Evolutionary conservation across 345 rosid genomes (phyloP).

Genomic region (Eucalyptus dawsonii): DNA sequence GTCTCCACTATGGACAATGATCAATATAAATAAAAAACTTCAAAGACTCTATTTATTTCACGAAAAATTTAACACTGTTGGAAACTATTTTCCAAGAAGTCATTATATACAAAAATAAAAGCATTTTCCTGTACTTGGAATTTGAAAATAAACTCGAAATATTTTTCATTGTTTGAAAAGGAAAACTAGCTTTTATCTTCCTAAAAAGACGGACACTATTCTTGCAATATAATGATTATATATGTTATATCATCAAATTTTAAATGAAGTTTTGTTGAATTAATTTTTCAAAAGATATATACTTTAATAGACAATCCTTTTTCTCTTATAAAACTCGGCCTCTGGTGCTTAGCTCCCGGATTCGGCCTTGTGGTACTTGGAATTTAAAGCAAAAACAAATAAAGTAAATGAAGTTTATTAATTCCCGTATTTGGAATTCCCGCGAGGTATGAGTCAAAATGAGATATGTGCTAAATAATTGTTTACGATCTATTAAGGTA

Average conservation of each 20-base stretch:
- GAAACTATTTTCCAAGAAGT: too few species aligned
- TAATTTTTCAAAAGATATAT: too few species aligned
- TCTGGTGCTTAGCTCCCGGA: background rate
- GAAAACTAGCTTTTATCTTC: background rate
- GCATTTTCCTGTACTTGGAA: background rate
- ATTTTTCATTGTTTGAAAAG: background rate
- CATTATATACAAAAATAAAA: background rate
- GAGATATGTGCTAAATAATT: background rate
- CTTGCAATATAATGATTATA: background rate
- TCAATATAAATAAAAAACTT: too few species aligned
- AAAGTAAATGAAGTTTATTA: background rate
- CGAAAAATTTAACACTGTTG: rapidly evolving
- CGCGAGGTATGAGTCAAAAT: background rate
- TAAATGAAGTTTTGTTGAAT: too few species aligned
- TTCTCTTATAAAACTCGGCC: too few species aligned
- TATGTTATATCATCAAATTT: background rate
- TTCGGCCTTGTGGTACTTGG: background rate
- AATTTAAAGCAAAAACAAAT: background rate
- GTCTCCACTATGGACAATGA: too few species aligned
- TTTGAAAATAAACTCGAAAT: background rate
- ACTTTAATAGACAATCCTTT: background rate
- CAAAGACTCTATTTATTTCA: background rate
- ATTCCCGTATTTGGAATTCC: too few species aligned
- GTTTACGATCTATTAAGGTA: background rate
- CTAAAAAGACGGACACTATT: background rate